Base-by-base conservation (phyloP, 148 eudicot species). In the Chenopodium quinoa region DNA sequence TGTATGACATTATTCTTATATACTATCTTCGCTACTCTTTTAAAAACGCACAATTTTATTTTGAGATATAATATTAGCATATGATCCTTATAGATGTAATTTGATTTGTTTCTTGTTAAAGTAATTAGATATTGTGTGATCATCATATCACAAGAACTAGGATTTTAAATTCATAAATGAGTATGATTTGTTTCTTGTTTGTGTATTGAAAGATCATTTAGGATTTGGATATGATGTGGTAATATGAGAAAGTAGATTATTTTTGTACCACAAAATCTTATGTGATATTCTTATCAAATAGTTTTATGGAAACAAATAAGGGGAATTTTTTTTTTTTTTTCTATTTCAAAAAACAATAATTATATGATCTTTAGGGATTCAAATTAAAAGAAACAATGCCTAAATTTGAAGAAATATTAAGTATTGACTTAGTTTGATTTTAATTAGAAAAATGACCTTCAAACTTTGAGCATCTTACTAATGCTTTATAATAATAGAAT, bases 1-100 rank as follows among this genome's bases (percentile, higher is more conserved):
- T 74, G 67, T 85, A 83, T 25, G 63, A 67, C 60, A 52, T 64
- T 54, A 25, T 70, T 76, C 76, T 81, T 85, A 67, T 73, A 82
- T 79, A 81, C 85, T 71, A 85, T 72, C 66, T 58, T 65, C 56
- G 67, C 22, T 81, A 75, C 46, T 32, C 7, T 52, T 69, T 25
- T 37, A 75, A 19, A 23, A 34, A 23, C 34, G 48, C 14, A 6
- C 34, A 47, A 25, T 19, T 62, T 52, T 52, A 14, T 56, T 56
- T 16, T 12, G n/a, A 56, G 62, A 52, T 52, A 40, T 12, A 50
- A 50, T 50, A 12, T 58, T 19, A 68, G 32, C 8, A 19, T 4
- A 2, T 72, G 68, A 80, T 80, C 47, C 29, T 60, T 16, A 2
- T 31, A 16, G 14, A 50, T 29, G 62, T 56, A 32, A 46, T 66